Percentiles rank a stretch among this genome's conserved stretches.
Conservation (phyloP, 1,284 basidiomycete species). For the Hypsizygus ulmarius region DNA sequence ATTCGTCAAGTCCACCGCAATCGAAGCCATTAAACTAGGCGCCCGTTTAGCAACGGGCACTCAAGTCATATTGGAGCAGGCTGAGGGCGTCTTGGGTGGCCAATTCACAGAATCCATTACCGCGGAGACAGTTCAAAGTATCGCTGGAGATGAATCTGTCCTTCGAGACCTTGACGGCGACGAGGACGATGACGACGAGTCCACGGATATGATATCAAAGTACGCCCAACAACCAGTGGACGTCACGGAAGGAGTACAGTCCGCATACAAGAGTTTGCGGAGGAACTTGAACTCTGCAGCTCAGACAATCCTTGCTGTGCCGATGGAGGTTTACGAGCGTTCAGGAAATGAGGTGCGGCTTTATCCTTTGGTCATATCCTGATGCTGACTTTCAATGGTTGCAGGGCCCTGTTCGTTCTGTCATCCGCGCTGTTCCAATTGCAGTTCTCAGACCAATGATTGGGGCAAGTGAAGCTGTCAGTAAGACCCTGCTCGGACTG, state of each 20-base stretch:
- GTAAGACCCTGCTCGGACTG: slow-evolving; percentile 91
- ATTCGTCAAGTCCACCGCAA: slow-evolving; percentile 90
- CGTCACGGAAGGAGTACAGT: slow-evolving; percentile 85
- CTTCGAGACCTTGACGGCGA: slow-evolving; percentile 19
- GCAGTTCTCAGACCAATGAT: slow-evolving; percentile 97
- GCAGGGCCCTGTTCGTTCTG: slow-evolving; percentile 87
- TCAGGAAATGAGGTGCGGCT: slow-evolving; percentile 78
- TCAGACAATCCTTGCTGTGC: slow-evolving; percentile 96
- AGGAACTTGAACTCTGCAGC: slow-evolving; percentile 90
- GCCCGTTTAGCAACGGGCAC: slow-evolving; percentile 94
- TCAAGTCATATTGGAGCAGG: slow-evolving; percentile 94
- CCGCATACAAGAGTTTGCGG: slow-evolving; percentile 83
- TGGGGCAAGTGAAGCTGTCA: slow-evolving; percentile 92
- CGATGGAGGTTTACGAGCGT: slow-evolving; percentile 98
- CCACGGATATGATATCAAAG: slow-evolving; percentile 66
- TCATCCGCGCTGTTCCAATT: slow-evolving; percentile 94
- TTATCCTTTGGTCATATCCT: neutral
- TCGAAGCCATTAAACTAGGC: slow-evolving; percentile 95
- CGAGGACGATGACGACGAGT: slow-evolving; percentile 40
- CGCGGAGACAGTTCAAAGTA: slow-evolving; percentile 58
- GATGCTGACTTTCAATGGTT: slow-evolving; percentile 4
- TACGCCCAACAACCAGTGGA: slow-evolving; percentile 90
- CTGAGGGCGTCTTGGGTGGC: slow-evolving; percentile 89
- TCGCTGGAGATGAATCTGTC: slow-evolving; percentile 23
- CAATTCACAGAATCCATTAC: slow-evolving; percentile 66